phyloP scores from a whole-genome alignment of 1,284 basidiomycete species.

The Golubevia sp. region DNA sequence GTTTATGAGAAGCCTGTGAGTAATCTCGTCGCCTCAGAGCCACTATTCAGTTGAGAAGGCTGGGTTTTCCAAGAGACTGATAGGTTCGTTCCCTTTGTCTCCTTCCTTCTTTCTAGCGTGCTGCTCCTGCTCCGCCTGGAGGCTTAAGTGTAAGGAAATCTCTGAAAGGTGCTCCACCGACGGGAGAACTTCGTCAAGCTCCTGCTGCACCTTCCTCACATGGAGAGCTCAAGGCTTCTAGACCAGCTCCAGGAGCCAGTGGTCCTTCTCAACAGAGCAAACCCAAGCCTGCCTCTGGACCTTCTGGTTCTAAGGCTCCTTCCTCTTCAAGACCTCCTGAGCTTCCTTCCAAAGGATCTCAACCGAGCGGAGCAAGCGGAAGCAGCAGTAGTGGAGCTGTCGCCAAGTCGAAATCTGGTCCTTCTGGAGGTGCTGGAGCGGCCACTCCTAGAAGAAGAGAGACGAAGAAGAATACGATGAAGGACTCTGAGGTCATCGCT shows the following conservation, averaged over 20 bases:
- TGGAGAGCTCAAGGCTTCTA: slow-evolving; percentile 28
- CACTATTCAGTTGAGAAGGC: background rate
- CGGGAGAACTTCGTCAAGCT: slow-evolving; percentile 7
- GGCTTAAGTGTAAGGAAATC: background rate
- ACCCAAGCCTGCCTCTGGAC: slow-evolving; percentile 1
- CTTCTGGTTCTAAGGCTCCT: slow-evolving; percentile 15
- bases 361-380: no score
- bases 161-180: slow-evolving; percentile 3
- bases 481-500: slow-evolving; percentile 87
- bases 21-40: background rate
- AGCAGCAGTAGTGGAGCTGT: no score
- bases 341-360: slow-evolving; percentile 12
- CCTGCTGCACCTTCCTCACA: slow-evolving; percentile 24
- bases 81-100: background rate
- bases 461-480: slow-evolving; percentile 70
- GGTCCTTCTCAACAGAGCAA: background rate
- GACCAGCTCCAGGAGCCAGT: slow-evolving; percentile 30
- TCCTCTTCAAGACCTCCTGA: slow-evolving; percentile 1
- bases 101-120: slow-evolving; percentile 8
- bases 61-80: background rate
- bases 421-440: slow-evolving; percentile 61
- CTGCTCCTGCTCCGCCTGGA: slow-evolving; percentile 31
- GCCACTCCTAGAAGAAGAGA: slow-evolving; percentile 82
- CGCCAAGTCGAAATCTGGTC: slow-evolving; percentile 27
- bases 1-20: slow-evolving; percentile 16